These are phyloP conservation scores for Lentinula guzmanii DNA, from an alignment of 768 basidiomycete species.

Conservation along the genomic window DNA sequence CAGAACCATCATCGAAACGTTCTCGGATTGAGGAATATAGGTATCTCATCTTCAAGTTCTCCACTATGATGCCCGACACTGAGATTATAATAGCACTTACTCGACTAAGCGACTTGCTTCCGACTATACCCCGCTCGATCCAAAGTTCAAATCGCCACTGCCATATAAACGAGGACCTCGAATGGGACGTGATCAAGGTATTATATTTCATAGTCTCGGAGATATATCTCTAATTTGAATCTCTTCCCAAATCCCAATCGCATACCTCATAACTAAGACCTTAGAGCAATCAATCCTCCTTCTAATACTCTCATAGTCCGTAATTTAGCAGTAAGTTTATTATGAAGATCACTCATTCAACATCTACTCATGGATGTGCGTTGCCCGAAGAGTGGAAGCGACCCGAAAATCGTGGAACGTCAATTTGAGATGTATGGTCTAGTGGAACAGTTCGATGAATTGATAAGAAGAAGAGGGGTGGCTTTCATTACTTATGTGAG, in stretches of 20 bases:
- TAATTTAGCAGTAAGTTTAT: background rate
- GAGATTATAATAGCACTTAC: background rate
- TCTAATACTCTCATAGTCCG: background rate
- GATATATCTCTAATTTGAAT: no score
- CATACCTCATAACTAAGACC: background rate
- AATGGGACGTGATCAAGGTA: background rate
- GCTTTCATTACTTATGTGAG: conserved; percentile 4
- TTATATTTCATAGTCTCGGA: background rate
- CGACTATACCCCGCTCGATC: background rate
- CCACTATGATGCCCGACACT: background rate
- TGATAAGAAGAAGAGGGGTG: background rate
- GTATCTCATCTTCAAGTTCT: background rate
- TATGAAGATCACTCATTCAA: background rate
- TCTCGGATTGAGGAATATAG: background rate
- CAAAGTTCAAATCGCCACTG: background rate
- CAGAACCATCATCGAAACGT: background rate
- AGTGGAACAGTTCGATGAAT: conserved; percentile 2
- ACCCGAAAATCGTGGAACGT: background rate
- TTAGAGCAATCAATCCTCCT: background rate
- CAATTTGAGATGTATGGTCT: background rate
- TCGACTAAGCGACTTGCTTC: no score
- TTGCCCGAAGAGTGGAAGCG: background rate
- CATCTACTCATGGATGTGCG: background rate
- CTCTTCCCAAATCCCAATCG: no score
- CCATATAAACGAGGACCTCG: background rate